Conservation (phyloP, 129 eudicot genomes). For the Ambrosia trifida region DNA sequence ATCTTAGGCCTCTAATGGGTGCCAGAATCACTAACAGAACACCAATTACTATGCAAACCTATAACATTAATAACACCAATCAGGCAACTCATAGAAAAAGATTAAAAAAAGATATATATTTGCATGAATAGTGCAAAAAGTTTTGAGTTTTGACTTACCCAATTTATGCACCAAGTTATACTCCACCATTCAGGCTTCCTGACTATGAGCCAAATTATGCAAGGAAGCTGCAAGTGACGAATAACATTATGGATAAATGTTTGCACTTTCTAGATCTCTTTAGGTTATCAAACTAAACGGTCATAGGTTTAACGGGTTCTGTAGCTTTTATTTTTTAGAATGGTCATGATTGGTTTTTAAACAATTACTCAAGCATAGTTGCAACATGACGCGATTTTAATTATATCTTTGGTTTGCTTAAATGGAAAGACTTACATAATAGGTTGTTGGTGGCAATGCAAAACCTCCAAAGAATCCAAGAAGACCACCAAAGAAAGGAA, state of each 20-base stretch:
- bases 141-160: conserved; percentile 44
- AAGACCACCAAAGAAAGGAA: conserved; percentile 81
- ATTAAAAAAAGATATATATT: not conserved
- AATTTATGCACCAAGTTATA: conserved; percentile 65
- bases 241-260: not conserved
- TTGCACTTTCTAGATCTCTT: not conserved
- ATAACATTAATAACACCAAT: conserved; percentile 28
- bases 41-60: conserved; percentile 61
- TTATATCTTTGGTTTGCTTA: not conserved
- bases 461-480: conserved; percentile 81
- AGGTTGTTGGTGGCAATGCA: conserved; percentile 71
- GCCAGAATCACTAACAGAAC: conserved; percentile 57
- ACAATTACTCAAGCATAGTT: too few relatives aligned
- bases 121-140: not conserved
- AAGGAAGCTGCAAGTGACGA: conserved; percentile 54
- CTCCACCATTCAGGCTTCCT: conserved; percentile 54
- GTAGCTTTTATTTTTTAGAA: too few relatives aligned
- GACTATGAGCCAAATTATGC: conserved; percentile 66
- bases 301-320: too few relatives aligned
- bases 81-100: conserved; percentile 8
- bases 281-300: not conserved
- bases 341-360: too few relatives aligned
- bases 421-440: conserved; percentile 44
- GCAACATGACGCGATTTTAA: not conserved
- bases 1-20: conserved; percentile 68